These are phyloP conservation scores for Mycena belliarum DNA, from an alignment of 768 basidiomycete species.

Conservation along the genomic window DNA sequence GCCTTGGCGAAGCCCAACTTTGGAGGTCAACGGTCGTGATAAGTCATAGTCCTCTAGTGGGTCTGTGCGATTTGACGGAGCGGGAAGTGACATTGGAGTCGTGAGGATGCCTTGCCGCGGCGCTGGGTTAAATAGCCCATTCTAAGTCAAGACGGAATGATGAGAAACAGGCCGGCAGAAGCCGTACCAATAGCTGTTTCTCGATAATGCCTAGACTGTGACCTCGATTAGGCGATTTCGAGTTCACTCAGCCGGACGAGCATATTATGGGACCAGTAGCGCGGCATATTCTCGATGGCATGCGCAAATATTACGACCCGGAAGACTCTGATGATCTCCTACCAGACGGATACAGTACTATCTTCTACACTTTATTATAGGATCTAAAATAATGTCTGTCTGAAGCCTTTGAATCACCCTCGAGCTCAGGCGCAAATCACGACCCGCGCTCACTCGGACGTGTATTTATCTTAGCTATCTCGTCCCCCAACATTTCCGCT, in stretches of 20 bases:
- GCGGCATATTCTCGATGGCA: slow-evolving; percentile 33
- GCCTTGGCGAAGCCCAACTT: slow-evolving; percentile 20
- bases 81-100: not conserved
- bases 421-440: no score
- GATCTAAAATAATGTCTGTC: no score
- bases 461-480: not conserved
- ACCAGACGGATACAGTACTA: slow-evolving; percentile 28
- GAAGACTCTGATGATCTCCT: no score
- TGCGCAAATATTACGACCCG: slow-evolving; percentile 42
- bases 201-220: not conserved
- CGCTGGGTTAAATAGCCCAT: no score
- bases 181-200: not conserved
- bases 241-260: slow-evolving; percentile 36
- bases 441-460: no score
- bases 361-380: no score
- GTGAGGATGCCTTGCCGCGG: not conserved
- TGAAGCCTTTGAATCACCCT: no score
- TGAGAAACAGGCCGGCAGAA: no score
- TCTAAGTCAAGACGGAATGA: no score
- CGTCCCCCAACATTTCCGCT: slow-evolving; percentile 65
- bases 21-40: slow-evolving; percentile 13
- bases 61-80: not conserved
- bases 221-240: slow-evolving; percentile 31
- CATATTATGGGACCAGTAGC: slow-evolving; percentile 36
- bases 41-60: slow-evolving; percentile 22